Conservation (phyloP, 2,329 filamentous ascomycete species). For the Colletotrichum gigasporum region DNA sequence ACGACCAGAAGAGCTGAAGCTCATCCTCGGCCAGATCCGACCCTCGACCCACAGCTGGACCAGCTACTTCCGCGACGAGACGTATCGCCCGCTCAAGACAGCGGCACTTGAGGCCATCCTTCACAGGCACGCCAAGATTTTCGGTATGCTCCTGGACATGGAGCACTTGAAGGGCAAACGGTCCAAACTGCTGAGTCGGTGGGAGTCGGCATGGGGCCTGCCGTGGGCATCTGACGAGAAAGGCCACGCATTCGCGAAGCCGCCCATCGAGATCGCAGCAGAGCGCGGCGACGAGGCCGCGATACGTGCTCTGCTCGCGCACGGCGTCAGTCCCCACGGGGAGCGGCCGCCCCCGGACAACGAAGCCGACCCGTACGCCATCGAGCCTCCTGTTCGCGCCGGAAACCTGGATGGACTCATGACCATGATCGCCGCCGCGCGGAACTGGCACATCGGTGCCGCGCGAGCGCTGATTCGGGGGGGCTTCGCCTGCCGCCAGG, state of each 20-base stretch:
- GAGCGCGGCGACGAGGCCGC: neutral
- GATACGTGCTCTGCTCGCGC: neutral
- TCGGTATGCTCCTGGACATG: neutral
- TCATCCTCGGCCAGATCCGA: too few species aligned
- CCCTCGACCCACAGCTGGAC: too few species aligned
- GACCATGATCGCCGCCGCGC: neutral
- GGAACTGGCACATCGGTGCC: neutral
- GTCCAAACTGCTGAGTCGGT: neutral
- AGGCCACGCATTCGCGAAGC: neutral
- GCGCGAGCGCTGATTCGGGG: neutral
- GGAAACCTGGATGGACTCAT: neutral
- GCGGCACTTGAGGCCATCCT: neutral
- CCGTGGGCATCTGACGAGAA: neutral
- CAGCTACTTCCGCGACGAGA: neutral
- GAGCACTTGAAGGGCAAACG: neutral
- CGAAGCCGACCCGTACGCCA: too few species aligned
- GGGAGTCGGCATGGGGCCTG: neutral
- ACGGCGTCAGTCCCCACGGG: neutral
- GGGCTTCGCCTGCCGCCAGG: neutral
- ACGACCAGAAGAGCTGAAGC: neutral
- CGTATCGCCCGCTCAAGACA: neutral
- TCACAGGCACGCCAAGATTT: neutral
- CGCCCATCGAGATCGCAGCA: neutral
- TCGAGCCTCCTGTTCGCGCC: too few species aligned
- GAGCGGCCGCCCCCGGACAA: too few species aligned